Conservation (phyloP, 805 yeast species). For the Schwanniomyces polymorphus region DNA sequence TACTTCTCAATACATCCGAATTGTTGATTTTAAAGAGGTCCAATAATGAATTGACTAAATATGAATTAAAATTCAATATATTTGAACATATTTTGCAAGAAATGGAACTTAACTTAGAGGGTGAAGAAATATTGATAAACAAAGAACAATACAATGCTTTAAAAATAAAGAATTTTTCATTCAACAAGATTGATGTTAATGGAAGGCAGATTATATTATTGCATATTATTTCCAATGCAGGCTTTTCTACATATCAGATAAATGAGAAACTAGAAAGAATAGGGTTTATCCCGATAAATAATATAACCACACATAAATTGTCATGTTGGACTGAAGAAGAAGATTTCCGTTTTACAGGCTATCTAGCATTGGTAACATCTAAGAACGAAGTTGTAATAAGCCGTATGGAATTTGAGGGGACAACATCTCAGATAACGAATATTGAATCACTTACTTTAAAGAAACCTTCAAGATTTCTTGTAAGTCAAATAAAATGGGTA, state of each 20-base stretch:
- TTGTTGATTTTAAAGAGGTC: constrained; percentile 29
- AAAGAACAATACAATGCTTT: constrained; percentile 20
- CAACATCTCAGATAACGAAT: neutral
- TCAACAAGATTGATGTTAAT: constrained; percentile 11
- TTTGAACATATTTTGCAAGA: constrained; percentile 25
- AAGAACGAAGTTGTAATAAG: constrained; percentile 3
- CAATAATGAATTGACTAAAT: constrained; percentile 20
- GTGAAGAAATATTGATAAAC: constrained; percentile 18
- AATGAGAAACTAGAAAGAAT: neutral
- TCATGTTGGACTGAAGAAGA: constrained; percentile 8
- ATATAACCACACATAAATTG: constrained; percentile 10
- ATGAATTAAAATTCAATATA: constrained; percentile 21
- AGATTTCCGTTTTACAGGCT: neutral
- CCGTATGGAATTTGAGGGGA: constrained; percentile 1
- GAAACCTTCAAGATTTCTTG: constrained; percentile 5
- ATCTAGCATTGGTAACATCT: constrained; percentile 3
- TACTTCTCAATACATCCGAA: constrained; percentile 39
- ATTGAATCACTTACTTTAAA: neutral
- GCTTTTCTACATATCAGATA: constrained; percentile 2
- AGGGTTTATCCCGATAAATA: neutral
- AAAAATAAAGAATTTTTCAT: constrained; percentile 26
- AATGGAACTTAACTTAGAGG: constrained; percentile 14
- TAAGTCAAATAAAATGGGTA: constrained; percentile 4
- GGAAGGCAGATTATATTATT: constrained; percentile 1
- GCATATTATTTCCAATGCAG: constrained; percentile 3